These are phyloP conservation scores for Prunus armeniaca DNA, from an alignment of 306 rosid species.

Conservation along the genomic window DNA sequence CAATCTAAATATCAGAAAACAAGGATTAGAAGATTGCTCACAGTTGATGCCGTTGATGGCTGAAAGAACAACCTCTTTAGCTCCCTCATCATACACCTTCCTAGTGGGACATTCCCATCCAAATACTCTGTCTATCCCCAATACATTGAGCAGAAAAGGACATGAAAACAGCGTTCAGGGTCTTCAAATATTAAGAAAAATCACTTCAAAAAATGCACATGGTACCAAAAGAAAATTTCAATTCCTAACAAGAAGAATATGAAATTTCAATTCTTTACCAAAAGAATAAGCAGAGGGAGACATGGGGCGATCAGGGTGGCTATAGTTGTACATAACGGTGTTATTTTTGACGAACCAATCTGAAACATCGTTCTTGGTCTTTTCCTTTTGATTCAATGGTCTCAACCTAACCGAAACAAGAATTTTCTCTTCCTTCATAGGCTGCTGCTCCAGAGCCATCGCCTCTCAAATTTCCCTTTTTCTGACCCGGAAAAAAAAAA, in stretches of 20 bases:
- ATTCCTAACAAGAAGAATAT: background rate
- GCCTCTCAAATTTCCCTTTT: background rate
- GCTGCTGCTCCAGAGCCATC: conserved; percentile 23
- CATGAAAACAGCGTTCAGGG: background rate
- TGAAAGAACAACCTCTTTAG: conserved; percentile 80
- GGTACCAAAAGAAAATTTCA: background rate
- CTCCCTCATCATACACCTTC: conserved; percentile 73
- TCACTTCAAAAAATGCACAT: background rate
- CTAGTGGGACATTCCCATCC: conserved; percentile 52
- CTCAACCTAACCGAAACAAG: conserved; percentile 75
- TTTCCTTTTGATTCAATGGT: conserved; percentile 69
- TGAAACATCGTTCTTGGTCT: conserved; percentile 35
- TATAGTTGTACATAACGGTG: conserved; percentile 45
- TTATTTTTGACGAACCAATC: conserved; percentile 61
- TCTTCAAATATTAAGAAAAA: background rate
- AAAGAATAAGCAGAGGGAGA: conserved; percentile 46
- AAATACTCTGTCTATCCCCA: conserved; percentile 68
- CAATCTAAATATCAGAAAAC: conserved; percentile 8
- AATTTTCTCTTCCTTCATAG: conserved; percentile 49
- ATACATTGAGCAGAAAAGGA: background rate
- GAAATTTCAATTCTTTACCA: conserved; percentile 35
- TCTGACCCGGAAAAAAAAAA: background rate
- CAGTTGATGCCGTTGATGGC: conserved; percentile 85
- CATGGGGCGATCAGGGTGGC: conserved; percentile 39
- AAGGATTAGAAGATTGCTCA: conserved; percentile 38